phyloP scores from a whole-genome alignment of 257 asterid species.

The Coffea canephora region DNA sequence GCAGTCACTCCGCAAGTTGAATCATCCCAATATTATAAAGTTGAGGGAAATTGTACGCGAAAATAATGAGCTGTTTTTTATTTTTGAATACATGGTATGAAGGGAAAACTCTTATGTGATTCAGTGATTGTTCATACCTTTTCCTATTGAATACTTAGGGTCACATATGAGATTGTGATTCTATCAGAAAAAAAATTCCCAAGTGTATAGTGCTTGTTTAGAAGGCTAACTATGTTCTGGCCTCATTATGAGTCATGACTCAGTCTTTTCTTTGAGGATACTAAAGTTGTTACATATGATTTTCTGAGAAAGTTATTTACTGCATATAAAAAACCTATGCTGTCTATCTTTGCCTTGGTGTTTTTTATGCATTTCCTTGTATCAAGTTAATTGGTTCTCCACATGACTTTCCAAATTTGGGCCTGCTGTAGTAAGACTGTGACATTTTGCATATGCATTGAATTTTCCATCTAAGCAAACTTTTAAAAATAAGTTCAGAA shows the following conservation, averaged over 20 bases:
- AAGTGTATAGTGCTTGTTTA: background rate
- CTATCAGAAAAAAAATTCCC: background rate
- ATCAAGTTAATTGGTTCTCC: background rate
- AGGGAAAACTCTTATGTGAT: constrained; percentile 7
- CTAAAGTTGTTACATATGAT: background rate
- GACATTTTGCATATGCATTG: background rate
- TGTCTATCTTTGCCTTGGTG: background rate
- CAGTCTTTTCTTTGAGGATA: background rate
- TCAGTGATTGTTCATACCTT: background rate
- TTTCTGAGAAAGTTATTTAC: background rate
- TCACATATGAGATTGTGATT: background rate
- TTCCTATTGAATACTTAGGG: background rate
- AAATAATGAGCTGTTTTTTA: constrained; percentile 89
- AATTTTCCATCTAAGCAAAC: background rate
- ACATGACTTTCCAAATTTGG: background rate
- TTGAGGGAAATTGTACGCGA: constrained; percentile 90
- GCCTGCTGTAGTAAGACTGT: background rate
- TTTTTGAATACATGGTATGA: constrained; percentile 90
- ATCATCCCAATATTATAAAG: constrained; percentile 86
- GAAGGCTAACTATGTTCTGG: background rate
- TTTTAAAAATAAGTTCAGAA: background rate
- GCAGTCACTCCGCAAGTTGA: constrained; percentile 85
- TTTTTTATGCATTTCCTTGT: background rate
- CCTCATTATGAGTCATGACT: background rate
- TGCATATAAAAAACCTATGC: background rate